Percentiles rank a stretch among this genome's conserved stretches.
These are phyloP conservation scores for Sporothrix inflata DNA, from an alignment of 2,329 filamentous ascomycete species.

Conservation along the genomic window DNA sequence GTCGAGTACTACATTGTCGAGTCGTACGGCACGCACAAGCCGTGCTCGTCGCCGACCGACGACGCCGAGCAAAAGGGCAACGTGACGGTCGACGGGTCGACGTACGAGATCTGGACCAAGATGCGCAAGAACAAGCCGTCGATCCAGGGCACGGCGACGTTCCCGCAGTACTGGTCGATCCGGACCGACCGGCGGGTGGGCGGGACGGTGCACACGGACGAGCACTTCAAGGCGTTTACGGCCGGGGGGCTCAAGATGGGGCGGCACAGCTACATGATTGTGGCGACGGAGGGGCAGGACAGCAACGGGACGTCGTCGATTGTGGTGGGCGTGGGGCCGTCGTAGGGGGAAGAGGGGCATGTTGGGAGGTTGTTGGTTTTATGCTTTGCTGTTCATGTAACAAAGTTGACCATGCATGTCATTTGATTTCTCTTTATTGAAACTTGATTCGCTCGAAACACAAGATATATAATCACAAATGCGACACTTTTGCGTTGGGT, in stretches of 20 bases:
- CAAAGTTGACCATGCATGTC: no score
- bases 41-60: conserved; percentile 24
- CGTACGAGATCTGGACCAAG: conserved; percentile 43
- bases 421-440: not conserved
- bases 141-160: conserved; percentile 52
- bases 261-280: conserved; percentile 52
- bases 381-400: not conserved
- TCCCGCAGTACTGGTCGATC: conserved; percentile 56
- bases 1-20: conserved; percentile 35
- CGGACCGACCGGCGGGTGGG: conserved; percentile 53
- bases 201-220: conserved; percentile 51
- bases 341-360: not conserved
- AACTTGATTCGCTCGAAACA: not conserved
- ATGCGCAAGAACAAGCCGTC: conserved; percentile 47
- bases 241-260: conserved; percentile 49
- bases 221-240: conserved; percentile 55
- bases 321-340: conserved; percentile 38
- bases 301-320: conserved; percentile 53
- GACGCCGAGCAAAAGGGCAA: conserved; percentile 42
- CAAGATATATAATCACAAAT: not conserved
- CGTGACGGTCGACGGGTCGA: conserved; percentile 41
- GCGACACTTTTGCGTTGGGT: not conserved
- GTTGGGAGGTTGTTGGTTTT: no score
- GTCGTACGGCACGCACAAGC: conserved; percentile 33
- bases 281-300: conserved; percentile 53